These are phyloP conservation scores for Fusarium tupiense DNA, from an alignment of 2,329 filamentous ascomycete species.

Conservation along the genomic window DNA sequence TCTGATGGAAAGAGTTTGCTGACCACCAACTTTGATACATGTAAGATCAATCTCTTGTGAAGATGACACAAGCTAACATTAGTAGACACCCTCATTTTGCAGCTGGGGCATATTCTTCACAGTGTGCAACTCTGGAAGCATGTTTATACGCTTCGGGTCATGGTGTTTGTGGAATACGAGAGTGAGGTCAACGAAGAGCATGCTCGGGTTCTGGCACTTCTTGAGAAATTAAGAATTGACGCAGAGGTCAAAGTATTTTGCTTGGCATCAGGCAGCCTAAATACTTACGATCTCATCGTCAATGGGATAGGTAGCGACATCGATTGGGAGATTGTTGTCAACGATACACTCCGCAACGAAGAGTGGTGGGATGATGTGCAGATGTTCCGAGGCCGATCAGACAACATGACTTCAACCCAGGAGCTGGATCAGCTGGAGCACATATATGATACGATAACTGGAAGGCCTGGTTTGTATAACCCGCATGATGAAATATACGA, in stretches of 20 bases:
- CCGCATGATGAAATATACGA: constrained; percentile 50
- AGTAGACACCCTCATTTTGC: constrained; percentile 79
- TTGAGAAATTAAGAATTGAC: constrained; percentile 84
- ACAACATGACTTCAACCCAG: constrained; percentile 53
- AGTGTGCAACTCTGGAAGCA: constrained; percentile 85
- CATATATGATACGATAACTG: constrained; percentile 56
- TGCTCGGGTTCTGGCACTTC: constrained; percentile 74
- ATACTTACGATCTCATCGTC: constrained; percentile 80
- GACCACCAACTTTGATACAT: constrained; percentile 92
- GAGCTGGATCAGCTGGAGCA: constrained; percentile 56
- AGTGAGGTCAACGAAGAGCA: constrained; percentile 83
- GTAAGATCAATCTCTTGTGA: constrained; percentile 56
- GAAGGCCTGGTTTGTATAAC: constrained; percentile 56
- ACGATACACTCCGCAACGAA: constrained; percentile 74
- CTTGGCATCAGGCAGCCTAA: constrained; percentile 77
- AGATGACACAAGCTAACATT: constrained; percentile 8
- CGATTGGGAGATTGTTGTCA: constrained; percentile 68
- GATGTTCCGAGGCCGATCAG: constrained; percentile 56
- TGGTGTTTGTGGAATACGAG: constrained; percentile 91
- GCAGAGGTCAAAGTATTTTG: constrained; percentile 84
- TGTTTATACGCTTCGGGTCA: constrained; percentile 76
- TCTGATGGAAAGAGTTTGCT: constrained; percentile 73
- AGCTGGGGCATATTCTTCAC: constrained; percentile 84
- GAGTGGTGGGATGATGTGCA: constrained; percentile 87
- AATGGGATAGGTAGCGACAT: constrained; percentile 70